phyloP scores from a whole-genome alignment of 495 filamentous ascomycete species.

The Usnea hakonensis region DNA sequence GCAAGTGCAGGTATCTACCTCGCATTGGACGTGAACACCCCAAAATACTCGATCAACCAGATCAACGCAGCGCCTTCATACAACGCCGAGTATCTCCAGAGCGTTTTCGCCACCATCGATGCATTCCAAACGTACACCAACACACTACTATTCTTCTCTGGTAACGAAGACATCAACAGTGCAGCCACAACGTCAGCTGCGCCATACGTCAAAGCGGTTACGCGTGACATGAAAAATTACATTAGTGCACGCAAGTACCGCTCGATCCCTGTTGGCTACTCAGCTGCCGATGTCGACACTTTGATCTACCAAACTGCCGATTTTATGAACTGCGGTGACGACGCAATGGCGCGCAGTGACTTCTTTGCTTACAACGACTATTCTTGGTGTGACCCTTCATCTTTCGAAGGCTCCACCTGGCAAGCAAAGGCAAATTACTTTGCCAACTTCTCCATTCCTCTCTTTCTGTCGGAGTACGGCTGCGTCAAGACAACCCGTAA shows the following conservation, averaged over 20 bases:
- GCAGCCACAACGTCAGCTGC: conserved; percentile 64
- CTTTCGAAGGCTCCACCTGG: conserved; percentile 74
- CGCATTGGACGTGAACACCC: conserved; percentile 75
- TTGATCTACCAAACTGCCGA: conserved; percentile 78
- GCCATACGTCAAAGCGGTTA: conserved; percentile 88
- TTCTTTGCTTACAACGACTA: conserved; percentile 99
- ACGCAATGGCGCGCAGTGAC: conserved; percentile 69
- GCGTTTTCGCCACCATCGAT: conserved; percentile 87
- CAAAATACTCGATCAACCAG: conserved; percentile 77
- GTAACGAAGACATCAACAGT: conserved; percentile 93
- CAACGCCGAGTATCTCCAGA: conserved; percentile 87
- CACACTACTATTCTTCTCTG: conserved; percentile 90
- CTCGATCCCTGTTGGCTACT: conserved; percentile 84
- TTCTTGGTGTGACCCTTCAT: conserved; percentile 86
- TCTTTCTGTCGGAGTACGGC: conserved; percentile 94
- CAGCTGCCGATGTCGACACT: conserved; percentile 60
- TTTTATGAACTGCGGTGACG: conserved; percentile 91
- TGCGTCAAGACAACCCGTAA: conserved; percentile 73
- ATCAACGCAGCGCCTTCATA: conserved; percentile 68
- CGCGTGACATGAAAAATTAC: conserved; percentile 84
- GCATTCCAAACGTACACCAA: conserved; percentile 81
- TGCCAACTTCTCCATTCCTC: conserved; percentile 79
- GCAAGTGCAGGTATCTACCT: conserved; percentile 86
- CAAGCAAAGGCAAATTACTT: conserved; percentile 87
- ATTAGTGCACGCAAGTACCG: conserved; percentile 68